Base-by-base conservation (phyloP, 495 filamentous ascomycete species). In the Penicillium longicatenatum region DNA sequence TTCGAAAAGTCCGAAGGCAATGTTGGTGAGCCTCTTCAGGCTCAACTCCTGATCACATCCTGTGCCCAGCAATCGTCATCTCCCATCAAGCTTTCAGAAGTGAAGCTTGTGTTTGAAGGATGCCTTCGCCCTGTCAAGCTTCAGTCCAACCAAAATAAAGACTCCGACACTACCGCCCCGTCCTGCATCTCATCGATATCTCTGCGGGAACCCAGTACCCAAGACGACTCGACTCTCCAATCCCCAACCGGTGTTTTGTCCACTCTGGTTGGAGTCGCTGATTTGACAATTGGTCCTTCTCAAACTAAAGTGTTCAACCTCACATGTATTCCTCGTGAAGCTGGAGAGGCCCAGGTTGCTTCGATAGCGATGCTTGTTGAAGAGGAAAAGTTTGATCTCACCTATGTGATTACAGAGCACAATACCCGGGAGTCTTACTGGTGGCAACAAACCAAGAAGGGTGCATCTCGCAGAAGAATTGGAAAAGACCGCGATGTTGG, bases 1-100 rank as follows among this genome's bases (percentile, higher is more conserved):
- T 98, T 98, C 67, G 81, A 82, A 60, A 79, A 81, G 39, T 72
- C 82, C 2, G 87, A 93, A 69, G 91, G 89, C 10, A 89, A 95
- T 63, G 94, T 95, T 37, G 92, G 93, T 17, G 90, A 97, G 60
- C 79, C 80, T 47, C 75, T 91, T 54, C 74, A 74, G 21, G 84
- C 83, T n/a, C 93, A 98, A 63, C 77, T 97, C 22, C 70, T 79
- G 22, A 76, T 98, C 26, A 80, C 74, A 16, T 97, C 92, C 2
- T 83, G 76, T 55, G 87, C 93, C 12, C 83, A 89, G 17, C 60
- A 62, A 12, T 76, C 70, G 22, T 86, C 89, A 2, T 75, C 76
- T 6, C 87, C 91, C 0, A 73, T 97, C 10, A 78, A 70, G 7
- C 78, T 97, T 24, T 80, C 81, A 10, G 77, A 81, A 50, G 65